Evolutionary conservation across 129 eudicot genomes (phyloP).

Genomic region (Cynara cardunculus): DNA sequence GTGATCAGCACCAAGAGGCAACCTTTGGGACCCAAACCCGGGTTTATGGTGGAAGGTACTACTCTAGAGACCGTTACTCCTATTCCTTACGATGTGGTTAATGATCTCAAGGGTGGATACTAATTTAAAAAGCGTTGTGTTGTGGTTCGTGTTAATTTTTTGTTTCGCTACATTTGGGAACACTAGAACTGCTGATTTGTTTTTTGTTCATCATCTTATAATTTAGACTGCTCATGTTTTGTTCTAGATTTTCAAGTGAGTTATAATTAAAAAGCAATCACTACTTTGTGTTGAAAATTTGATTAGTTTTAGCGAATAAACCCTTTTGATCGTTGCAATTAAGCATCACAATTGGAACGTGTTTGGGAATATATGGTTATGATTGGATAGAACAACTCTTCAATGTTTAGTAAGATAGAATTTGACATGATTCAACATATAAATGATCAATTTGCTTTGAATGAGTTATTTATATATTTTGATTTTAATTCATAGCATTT

Average conservation of each 20-base stretch:
- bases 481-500: no score
- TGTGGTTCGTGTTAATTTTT: constrained; percentile 15
- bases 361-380: no score
- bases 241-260: constrained; percentile 13
- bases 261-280: neutral
- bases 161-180: constrained; percentile 26
- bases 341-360: no score
- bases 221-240: constrained; percentile 9
- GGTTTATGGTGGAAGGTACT: constrained; percentile 83
- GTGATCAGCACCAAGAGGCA: constrained; percentile 81
- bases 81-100: constrained; percentile 90
- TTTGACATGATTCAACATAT: no score
- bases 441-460: no score
- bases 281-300: neutral
- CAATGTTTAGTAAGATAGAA: no score
- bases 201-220: neutral
- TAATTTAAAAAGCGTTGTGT: constrained; percentile 13
- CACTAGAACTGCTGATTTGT: neutral
- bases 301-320: neutral
- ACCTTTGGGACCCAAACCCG: constrained; percentile 87
- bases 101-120: constrained; percentile 94
- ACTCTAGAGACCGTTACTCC: constrained; percentile 91
- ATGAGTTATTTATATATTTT: no score
- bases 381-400: no score
- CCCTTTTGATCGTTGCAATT: no score